Base-by-base conservation (phyloP, 1,284 basidiomycete genomes). In the Ganoderma lingzhi region DNA sequence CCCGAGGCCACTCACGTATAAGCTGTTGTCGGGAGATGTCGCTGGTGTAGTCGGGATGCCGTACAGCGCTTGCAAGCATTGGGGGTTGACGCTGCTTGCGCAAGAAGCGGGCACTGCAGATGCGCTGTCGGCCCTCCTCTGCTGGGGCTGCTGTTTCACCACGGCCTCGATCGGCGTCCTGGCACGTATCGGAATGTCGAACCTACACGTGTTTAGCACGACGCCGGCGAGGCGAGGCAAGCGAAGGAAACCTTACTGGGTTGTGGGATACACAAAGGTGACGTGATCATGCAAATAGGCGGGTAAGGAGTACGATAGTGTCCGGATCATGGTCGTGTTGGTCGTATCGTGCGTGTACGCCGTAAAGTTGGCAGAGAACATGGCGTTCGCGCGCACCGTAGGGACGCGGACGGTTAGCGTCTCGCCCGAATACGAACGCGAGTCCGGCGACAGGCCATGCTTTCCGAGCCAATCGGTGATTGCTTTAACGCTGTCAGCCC, bases 1-100 rank as follows among this genome's bases (percentile, higher is more conserved):
- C 6, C 87, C 80, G 71, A 87, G 88, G 14, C 87, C 88, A 30
- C 84, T 84, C 61, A 89, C 82, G 62, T 86, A 87, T 39, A 90
- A 79, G 44, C 79, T 83, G 75, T 87, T 89, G 37, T 71, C 77
- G 19, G 70, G 74, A 0, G 83, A 81, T 4, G 84, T 80, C 3
- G 75, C 72, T 2, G 86, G 86, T 0, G 81, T 80, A 66, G 88
- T 87, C 5, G 72, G 71, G 14, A 79, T 79, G 15, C 85, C 87
- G 76, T 90, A 90, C 44, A 89, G 71, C 4, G 81, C 80, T 61
- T 83, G 77, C 62, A 90, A 77, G 73, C 88, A 90, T 0, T 83
- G 75, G 10, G 87, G 87, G 0, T 87, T 88, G 60, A 89, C 83
- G 1, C 17, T 48, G 12, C 56, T 28, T 17, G 19, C 64, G 32